phyloP scores from a whole-genome alignment of 2,329 filamentous ascomycete genomes.

The Clarireedia sp. region DNA sequence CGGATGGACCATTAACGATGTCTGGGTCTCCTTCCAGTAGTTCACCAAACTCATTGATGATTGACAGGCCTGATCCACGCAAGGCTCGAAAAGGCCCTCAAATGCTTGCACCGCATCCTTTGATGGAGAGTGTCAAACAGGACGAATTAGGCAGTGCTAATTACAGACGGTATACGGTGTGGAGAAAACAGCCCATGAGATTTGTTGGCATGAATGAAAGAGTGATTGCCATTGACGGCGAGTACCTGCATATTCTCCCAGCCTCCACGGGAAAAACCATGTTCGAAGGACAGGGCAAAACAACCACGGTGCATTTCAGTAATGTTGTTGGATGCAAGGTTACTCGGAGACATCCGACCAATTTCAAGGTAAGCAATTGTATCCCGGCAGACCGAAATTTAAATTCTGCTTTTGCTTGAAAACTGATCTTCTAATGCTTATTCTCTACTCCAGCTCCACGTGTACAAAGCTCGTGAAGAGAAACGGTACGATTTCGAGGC shows the following conservation, averaged over 20 bases:
- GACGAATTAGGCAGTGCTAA: slow-evolving; percentile 49
- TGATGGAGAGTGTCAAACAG: slow-evolving; percentile 54
- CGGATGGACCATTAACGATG: slow-evolving; percentile 62
- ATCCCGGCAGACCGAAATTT: background rate
- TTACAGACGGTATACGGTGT: slow-evolving; percentile 72
- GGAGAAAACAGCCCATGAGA: slow-evolving; percentile 75
- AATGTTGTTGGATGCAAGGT: slow-evolving; percentile 79
- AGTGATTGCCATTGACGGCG: slow-evolving; percentile 71
- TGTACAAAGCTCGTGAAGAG: slow-evolving; percentile 67
- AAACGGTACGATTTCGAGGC: slow-evolving; percentile 84
- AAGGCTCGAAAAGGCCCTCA: slow-evolving; percentile 44
- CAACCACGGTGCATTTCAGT: slow-evolving; percentile 74
- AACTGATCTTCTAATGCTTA: background rate
- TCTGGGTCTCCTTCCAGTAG: slow-evolving; percentile 57
- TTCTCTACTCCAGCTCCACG: slow-evolving; percentile 47
- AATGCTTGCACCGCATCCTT: slow-evolving; percentile 54
- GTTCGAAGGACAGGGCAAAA: slow-evolving; percentile 58
- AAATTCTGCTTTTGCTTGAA: too few relatives aligned
- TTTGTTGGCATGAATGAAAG: slow-evolving; percentile 70
- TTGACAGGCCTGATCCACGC: slow-evolving; percentile 35
- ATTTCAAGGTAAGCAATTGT: slow-evolving; percentile 59
- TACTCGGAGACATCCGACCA: slow-evolving; percentile 68
- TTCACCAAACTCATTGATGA: slow-evolving; percentile 55
- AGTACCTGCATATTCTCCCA: slow-evolving; percentile 82
- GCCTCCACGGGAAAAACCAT: slow-evolving; percentile 55